phyloP scores from a whole-genome alignment of 2,329 filamentous ascomycete species.

The Neurospora sp. region DNA sequence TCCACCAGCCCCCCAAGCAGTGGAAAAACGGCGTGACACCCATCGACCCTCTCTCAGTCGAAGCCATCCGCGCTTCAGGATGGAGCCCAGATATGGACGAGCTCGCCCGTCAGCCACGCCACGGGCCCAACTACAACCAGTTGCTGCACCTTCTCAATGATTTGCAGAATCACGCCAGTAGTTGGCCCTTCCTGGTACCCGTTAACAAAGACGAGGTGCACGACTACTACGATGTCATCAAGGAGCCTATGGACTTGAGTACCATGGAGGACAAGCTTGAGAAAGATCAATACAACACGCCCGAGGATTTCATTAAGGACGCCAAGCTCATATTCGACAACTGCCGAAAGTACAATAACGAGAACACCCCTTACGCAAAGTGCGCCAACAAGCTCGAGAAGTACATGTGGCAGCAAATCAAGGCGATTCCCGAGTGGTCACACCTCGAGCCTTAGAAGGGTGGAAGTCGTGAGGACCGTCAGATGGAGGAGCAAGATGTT shows the following conservation, averaged over 20 bases:
- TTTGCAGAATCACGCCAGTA: slow-evolving; percentile 83
- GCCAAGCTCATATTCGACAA: slow-evolving; percentile 87
- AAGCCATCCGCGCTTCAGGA: slow-evolving; percentile 81
- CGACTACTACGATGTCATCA: slow-evolving; percentile 99
- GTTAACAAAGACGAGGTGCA: slow-evolving; percentile 93
- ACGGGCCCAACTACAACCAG: slow-evolving; percentile 93
- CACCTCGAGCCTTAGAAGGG: slow-evolving; percentile 26
- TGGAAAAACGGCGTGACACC: slow-evolving; percentile 56
- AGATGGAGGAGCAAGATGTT: slow-evolving; percentile 2
- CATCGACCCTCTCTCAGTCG: slow-evolving; percentile 79
- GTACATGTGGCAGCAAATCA: slow-evolving; percentile 90
- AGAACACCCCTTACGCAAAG: slow-evolving; percentile 90
- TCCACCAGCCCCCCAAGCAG: slow-evolving; percentile 74
- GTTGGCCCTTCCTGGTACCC: slow-evolving; percentile 90
- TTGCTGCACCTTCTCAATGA: slow-evolving; percentile 88
- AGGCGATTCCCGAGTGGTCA: slow-evolving; percentile 88
- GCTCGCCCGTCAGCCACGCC: slow-evolving; percentile 83
- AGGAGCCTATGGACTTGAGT: slow-evolving; percentile 89
- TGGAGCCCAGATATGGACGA: slow-evolving; percentile 99
- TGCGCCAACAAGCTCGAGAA: slow-evolving; percentile 87
- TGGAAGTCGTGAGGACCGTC: slow-evolving; percentile 1
- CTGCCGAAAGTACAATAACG: slow-evolving; percentile 92
- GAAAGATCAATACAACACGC: slow-evolving; percentile 80
- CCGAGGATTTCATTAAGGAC: slow-evolving; percentile 87
- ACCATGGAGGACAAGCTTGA: slow-evolving; percentile 97